Evolutionary conservation across 202 grass and related monocot species (phyloP).

Genomic region (Alloteropsis angusta): DNA sequence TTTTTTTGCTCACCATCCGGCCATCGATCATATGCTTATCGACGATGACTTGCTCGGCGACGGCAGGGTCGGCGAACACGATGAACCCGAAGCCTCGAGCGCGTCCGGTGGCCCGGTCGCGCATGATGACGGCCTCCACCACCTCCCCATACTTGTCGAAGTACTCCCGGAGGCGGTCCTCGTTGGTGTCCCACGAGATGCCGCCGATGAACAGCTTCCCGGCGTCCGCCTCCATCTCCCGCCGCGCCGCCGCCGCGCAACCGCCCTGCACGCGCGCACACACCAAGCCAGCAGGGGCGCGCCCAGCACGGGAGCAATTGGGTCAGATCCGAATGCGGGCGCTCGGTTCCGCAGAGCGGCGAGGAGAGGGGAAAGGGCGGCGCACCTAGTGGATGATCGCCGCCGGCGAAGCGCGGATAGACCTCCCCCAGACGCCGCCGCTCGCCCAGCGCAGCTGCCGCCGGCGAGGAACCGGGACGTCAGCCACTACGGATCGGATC

Average conservation of each 20-base stretch:
- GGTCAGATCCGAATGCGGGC: not conserved
- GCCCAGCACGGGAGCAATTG: not conserved
- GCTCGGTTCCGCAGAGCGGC: not conserved
- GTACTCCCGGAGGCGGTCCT: slow-evolving; percentile 70
- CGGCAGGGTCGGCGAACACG: slow-evolving; percentile 56
- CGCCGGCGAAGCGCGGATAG: not conserved
- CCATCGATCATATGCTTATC: slow-evolving; percentile 88
- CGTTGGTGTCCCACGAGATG: slow-evolving; percentile 93
- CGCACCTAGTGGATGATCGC: not conserved
- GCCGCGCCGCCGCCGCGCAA: slow-evolving; percentile 11
- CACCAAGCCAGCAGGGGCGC: slow-evolving; percentile 13
- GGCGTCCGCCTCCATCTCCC: slow-evolving; percentile 44
- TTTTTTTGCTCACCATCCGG: slow-evolving; percentile 52
- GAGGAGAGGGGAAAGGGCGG: not conserved
- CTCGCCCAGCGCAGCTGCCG: not conserved
- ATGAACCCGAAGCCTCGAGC: slow-evolving; percentile 80
- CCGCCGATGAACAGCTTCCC: slow-evolving; percentile 84
- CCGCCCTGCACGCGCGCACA: slow-evolving; percentile 27
- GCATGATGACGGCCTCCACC: slow-evolving; percentile 77
- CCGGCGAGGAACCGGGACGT: not conserved
- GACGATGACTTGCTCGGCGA: slow-evolving; percentile 54
- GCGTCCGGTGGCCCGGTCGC: slow-evolving; percentile 56
- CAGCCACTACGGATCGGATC: not conserved
- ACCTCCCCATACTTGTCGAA: slow-evolving; percentile 75
- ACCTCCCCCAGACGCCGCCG: not conserved